Evolutionary conservation across 257 asterid species (phyloP), one percentile per base, ranked within the genome.

Genomic region (Jacaranda mimosifolia): DNA sequence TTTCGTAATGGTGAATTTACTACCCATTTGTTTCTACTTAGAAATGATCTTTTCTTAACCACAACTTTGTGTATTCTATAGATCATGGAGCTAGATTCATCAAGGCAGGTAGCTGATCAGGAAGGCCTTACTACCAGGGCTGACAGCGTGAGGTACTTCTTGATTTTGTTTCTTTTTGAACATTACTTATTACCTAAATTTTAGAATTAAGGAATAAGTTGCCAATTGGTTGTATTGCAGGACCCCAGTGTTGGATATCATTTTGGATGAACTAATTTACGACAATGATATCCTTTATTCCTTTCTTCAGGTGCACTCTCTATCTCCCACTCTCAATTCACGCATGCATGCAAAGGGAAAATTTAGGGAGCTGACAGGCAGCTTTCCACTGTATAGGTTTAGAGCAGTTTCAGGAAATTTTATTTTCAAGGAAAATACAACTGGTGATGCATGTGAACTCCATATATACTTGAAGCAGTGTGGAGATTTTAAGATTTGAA

Each of bases 41-140:
- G 51, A 83, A 64, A 46, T 35, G 48, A 36, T 56, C 42, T 69
- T 73, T 52, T 43, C 75, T 67, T 77, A 73, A 83, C 58, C 55
- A 68, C 49, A 14, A 15, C 72, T 71, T 74, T 69, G 18, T 85
- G 75, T 68, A 35, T 76, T 79, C n/a, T 26, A 62, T 76, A 93
- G 97, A 82, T 90, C 66, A 90, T 95, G 86, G 97, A 93, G 85
- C 86, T 93, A 81, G 98, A 95, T 88, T 84, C 86, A 10, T 88
- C 93, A 71, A 84, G 94, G 43, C 73, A 26, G 74, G 55, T 65
- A 14, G 99, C 99, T 62, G 94, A 91, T 87, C 75, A 81, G 83
- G 83, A 83, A 53, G 96, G 98, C 52, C 83, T 76, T 55, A 92
- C 96, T 79, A 91, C 86, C 79, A 85, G 99, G 82, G 96, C 84